Conservation (phyloP, 2,329 filamentous ascomycete genomes). For the Phyllosticta capitalensis region DNA sequence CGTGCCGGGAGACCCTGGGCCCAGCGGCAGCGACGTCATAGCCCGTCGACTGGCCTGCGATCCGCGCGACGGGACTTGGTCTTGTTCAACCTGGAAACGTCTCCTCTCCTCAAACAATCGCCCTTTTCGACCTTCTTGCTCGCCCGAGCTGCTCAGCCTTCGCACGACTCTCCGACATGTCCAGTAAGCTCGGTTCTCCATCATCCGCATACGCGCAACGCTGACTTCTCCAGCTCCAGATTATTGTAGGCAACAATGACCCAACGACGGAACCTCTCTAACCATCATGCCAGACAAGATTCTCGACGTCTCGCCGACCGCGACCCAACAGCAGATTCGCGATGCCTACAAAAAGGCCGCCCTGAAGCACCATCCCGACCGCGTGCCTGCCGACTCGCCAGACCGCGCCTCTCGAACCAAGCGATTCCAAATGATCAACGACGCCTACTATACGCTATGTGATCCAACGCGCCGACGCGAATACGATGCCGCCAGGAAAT, state of each 20-base stretch:
- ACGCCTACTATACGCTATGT: conserved; percentile 86
- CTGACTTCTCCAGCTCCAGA: conserved; percentile 22
- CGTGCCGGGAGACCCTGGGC: not conserved
- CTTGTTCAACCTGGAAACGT: not conserved
- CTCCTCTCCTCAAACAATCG: not conserved
- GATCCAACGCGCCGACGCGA: conserved; percentile 67
- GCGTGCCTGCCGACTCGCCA: conserved; percentile 72
- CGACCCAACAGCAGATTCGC: conserved; percentile 74
- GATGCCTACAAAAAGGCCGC: conserved; percentile 86
- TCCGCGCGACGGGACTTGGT: not conserved
- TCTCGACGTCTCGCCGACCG: conserved; percentile 63
- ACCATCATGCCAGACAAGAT: conserved; percentile 52
- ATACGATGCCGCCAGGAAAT: conserved; percentile 66
- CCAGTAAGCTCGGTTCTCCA: conserved; percentile 7
- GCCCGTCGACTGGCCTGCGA: not conserved
- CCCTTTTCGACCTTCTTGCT: too few species aligned
- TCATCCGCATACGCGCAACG: not conserved
- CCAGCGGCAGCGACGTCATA: not conserved
- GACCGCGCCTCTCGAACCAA: conserved; percentile 74
- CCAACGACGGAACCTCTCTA: not conserved
- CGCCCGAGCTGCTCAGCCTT: not conserved
- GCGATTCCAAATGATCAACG: conserved; percentile 84
- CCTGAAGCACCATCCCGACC: conserved; percentile 86
- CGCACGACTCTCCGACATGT: conserved; percentile 5
- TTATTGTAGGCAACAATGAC: conserved; percentile 17